Conservation (phyloP, 106 monocot species). For the Dioscorea zingiberensis region DNA sequence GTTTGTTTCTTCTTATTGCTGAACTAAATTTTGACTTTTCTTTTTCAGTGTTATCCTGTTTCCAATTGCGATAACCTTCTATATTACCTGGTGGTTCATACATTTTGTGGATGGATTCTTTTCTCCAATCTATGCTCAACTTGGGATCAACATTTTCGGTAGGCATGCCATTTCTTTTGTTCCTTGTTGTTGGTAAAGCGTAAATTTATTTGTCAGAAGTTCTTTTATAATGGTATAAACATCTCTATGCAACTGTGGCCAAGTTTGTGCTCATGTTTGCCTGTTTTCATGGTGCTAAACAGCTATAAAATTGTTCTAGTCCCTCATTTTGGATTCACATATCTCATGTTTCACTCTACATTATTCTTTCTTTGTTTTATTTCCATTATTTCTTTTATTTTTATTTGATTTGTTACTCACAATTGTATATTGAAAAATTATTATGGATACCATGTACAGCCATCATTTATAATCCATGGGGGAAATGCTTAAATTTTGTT, state of each 20-base stretch:
- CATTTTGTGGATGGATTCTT: constrained; percentile 67
- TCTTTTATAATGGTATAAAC: not conserved
- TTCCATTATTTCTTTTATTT: no score
- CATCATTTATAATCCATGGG: not conserved
- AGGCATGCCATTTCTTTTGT: constrained; percentile 4
- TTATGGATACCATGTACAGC: not conserved
- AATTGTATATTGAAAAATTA: no score
- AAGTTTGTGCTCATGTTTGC: not conserved
- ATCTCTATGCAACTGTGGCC: not conserved
- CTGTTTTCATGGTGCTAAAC: not conserved
- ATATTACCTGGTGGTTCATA: constrained; percentile 76
- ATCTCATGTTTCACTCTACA: no score
- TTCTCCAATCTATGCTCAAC: constrained; percentile 40
- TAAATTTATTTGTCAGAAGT: not conserved
- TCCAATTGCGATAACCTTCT: constrained; percentile 62
- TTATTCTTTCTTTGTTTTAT: no score
- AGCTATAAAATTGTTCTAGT: not conserved
- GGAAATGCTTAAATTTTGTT: not conserved
- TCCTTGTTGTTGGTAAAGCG: not conserved
- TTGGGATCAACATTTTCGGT: constrained; percentile 38
- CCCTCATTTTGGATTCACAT: not conserved
- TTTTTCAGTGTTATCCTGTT: constrained; percentile 48
- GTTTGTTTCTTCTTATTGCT: not conserved
- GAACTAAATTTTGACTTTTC: not conserved
- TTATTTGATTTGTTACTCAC: no score